These are phyloP conservation scores for Sporobolomyces phaffii DNA, from an alignment of 768 basidiomycete species.

Conservation along the genomic window DNA sequence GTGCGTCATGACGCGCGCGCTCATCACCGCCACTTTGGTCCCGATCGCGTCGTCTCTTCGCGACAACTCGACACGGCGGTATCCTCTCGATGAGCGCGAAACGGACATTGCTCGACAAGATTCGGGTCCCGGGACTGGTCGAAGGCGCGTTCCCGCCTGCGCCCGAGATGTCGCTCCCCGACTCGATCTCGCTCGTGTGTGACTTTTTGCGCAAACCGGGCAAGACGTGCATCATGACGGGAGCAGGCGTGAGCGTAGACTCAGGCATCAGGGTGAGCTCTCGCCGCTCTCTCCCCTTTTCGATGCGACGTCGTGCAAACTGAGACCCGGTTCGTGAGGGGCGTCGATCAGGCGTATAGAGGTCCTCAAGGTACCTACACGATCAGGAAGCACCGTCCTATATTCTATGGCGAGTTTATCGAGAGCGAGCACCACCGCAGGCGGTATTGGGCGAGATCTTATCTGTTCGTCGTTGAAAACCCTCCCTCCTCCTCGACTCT, in stretches of 20 bases:
- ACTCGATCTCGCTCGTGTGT: conserved; percentile 6
- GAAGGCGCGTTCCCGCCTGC: conserved; percentile 13
- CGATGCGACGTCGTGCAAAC: not conserved
- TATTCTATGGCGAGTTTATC: conserved; percentile 31
- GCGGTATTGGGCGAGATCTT: conserved; percentile 66
- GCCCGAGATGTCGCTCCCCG: conserved; percentile 2
- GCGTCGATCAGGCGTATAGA: conserved; percentile 47
- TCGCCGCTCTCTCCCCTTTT: no score
- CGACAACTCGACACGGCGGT: not conserved
- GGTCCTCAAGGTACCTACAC: conserved; percentile 53
- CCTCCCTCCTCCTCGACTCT: conserved; percentile 58
- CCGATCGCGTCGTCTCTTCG: not conserved
- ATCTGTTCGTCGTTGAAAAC: conserved; percentile 39
- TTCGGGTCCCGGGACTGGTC: conserved; percentile 15
- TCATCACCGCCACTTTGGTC: no score
- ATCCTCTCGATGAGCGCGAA: not conserved
- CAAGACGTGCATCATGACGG: conserved; percentile 30
- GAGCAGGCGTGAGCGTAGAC: conserved; percentile 87
- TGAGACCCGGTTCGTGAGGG: not conserved
- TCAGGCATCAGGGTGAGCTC: conserved; percentile 79
- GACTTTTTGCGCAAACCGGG: conserved; percentile 7
- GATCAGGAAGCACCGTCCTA: conserved; percentile 41
- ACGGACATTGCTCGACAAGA: conserved; percentile 12
- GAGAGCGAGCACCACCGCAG: conserved; percentile 53
- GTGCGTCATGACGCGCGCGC: no score